Percentiles rank a stretch among this genome's conserved stretches.
Evolutionary conservation across 805 yeast genomes (phyloP).

Genomic region (Jamesozyma hellenica): DNA sequence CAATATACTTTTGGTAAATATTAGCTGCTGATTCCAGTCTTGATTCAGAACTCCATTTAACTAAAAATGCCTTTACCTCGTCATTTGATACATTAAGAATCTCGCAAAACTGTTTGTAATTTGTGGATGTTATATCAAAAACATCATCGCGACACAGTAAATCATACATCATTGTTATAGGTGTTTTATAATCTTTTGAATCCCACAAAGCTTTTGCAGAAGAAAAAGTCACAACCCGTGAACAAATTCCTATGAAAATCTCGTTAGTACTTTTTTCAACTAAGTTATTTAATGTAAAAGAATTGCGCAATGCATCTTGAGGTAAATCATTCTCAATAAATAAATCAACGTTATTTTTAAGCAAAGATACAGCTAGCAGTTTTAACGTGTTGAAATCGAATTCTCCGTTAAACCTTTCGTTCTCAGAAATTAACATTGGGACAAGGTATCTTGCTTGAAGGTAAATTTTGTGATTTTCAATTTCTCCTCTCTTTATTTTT

Average conservation of each 20-base stretch:
- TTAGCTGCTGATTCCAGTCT: conserved; percentile 54
- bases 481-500: conserved; percentile 5
- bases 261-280: neutral
- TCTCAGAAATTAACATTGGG: conserved; percentile 2
- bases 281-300: conserved; percentile 10
- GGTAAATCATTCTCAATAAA: conserved; percentile 10
- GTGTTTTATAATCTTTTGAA: conserved; percentile 43
- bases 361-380: neutral
- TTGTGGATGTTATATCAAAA: conserved; percentile 5
- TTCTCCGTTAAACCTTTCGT: neutral
- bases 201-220: conserved; percentile 59
- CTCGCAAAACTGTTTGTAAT: neutral
- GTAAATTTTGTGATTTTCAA: conserved; percentile 8
- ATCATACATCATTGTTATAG: conserved; percentile 41
- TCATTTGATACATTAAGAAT: conserved; percentile 15
- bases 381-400: neutral
- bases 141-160: conserved; percentile 9
- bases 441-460: conserved; percentile 15
- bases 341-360: conserved; percentile 7
- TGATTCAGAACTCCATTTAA: conserved; percentile 64
- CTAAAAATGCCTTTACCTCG: conserved; percentile 34
- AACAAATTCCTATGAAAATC: neutral
- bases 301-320: conserved; percentile 18
- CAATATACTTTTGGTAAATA: conserved; percentile 49
- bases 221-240: conserved; percentile 23